Percentiles rank a stretch among this genome's conserved stretches.
Conservation (phyloP, 805 yeast genomes). For the Kodamaea kakaduensis region DNA sequence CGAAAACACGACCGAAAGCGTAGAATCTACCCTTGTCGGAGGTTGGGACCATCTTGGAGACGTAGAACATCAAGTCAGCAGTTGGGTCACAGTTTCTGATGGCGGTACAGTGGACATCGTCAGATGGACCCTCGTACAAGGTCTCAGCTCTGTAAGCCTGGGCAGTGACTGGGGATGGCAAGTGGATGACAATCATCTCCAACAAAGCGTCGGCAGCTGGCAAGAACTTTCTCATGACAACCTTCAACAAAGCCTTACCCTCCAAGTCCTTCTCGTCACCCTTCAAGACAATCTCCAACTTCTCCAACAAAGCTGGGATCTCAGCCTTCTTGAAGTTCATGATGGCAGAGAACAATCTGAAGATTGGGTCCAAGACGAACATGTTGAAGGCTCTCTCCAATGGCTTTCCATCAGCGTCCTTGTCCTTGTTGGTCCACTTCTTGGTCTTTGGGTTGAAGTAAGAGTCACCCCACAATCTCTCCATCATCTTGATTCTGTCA, state of each 20-base stretch:
- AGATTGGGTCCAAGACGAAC: conserved; percentile 98
- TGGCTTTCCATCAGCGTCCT: conserved; percentile 91
- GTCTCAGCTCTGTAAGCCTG: conserved; percentile 99
- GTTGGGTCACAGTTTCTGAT: conserved; percentile 98
- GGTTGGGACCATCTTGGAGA: conserved; percentile 99
- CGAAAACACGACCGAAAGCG: conserved; percentile 99
- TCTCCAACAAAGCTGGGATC: conserved; percentile 85
- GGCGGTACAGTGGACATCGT: conserved; percentile 84
- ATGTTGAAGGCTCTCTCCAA: conserved; percentile 99
- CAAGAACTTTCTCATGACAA: conserved; percentile 98
- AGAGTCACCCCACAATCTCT: conserved; percentile 99
- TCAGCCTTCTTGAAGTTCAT: conserved; percentile 99
- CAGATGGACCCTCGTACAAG: conserved; percentile 97
- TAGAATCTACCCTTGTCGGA: conserved; percentile 99
- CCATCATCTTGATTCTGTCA: conserved; percentile 96
- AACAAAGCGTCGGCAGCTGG: conserved; percentile 99
- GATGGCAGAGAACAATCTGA: conserved; percentile 93
- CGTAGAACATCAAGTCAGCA: conserved; percentile 98
- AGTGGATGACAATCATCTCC: conserved; percentile 97
- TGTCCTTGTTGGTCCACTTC: conserved; percentile 97
- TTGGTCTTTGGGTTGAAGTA: conserved; percentile 99
- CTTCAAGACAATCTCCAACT: conserved; percentile 91
- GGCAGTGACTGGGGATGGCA: conserved; percentile 99
- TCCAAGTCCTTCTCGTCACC: conserved; percentile 96
- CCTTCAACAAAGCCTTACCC: conserved; percentile 97